Conservation (phyloP, 495 filamentous ascomycete species). For the Neurospora tetrasperma region DNA sequence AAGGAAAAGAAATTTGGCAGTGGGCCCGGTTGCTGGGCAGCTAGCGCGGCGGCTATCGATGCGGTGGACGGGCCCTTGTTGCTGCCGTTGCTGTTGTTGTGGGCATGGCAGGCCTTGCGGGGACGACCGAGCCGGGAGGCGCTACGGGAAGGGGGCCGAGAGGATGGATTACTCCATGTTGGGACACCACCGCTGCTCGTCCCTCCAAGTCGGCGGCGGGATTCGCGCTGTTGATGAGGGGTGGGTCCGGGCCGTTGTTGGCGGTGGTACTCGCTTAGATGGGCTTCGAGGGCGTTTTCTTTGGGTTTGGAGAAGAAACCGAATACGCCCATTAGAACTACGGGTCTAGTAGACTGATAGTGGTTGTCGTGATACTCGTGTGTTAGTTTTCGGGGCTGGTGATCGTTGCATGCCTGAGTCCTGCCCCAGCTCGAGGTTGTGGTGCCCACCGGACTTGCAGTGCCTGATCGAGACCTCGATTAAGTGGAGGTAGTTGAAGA, state of each 20-base stretch:
- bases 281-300: background rate
- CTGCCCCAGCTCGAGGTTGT: background rate
- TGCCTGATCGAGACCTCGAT: background rate
- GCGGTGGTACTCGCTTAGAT: background rate
- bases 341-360: background rate
- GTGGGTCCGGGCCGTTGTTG: background rate
- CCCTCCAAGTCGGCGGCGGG: background rate
- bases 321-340: background rate
- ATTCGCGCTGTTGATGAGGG: background rate
- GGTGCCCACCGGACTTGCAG: background rate
- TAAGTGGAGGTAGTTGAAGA: background rate
- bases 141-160: background rate
- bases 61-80: background rate
- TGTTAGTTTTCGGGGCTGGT: background rate
- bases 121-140: background rate
- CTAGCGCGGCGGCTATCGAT: background rate
- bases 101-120: background rate
- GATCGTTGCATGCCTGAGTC: background rate
- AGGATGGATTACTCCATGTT: background rate
- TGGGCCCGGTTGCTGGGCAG: conserved; percentile 9
- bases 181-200: background rate
- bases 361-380: background rate
- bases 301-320: background rate
- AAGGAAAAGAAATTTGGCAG: conserved; percentile 54
- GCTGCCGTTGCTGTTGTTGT: background rate